Percentiles rank a stretch among this genome's conserved stretches.
These are phyloP conservation scores for Leishmania martiniquensis DNA, from an alignment of 208 protist species.

Conservation along the genomic window DNA sequence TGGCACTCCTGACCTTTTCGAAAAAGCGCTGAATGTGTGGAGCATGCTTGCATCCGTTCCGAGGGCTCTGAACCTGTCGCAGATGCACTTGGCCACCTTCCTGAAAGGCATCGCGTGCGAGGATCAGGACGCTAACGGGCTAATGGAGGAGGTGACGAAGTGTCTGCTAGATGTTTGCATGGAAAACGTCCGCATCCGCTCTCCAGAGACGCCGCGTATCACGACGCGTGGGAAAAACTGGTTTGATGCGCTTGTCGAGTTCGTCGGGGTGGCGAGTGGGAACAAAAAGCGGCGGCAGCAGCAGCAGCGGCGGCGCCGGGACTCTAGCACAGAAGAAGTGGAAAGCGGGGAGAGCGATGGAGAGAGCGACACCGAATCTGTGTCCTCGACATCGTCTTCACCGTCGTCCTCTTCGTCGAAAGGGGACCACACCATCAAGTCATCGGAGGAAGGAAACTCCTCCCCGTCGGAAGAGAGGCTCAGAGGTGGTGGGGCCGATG, in stretches of 20 bases:
- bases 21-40: constrained; percentile 83
- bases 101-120: constrained; percentile 63
- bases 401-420: neutral
- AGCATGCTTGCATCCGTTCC: constrained; percentile 74
- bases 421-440: neutral
- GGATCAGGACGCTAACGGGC: constrained; percentile 65
- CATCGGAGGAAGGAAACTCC: constrained; percentile 15
- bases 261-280: constrained; percentile 72
- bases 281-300: constrained; percentile 66
- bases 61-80: constrained; percentile 58
- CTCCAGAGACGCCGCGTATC: constrained; percentile 52
- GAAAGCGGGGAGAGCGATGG: constrained; percentile 26
- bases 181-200: constrained; percentile 49
- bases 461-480: constrained; percentile 3
- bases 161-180: constrained; percentile 64
- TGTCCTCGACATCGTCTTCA: neutral
- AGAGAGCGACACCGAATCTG: constrained; percentile 3
- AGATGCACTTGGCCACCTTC: constrained; percentile 83
- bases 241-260: constrained; percentile 82
- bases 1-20: constrained; percentile 44
- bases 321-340: constrained; percentile 21
- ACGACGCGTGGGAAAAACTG: constrained; percentile 70
- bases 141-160: constrained; percentile 83
- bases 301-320: constrained; percentile 26
- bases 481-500: neutral